Conservation (phyloP, 345 rosid species). For the Brassica rapa region DNA sequence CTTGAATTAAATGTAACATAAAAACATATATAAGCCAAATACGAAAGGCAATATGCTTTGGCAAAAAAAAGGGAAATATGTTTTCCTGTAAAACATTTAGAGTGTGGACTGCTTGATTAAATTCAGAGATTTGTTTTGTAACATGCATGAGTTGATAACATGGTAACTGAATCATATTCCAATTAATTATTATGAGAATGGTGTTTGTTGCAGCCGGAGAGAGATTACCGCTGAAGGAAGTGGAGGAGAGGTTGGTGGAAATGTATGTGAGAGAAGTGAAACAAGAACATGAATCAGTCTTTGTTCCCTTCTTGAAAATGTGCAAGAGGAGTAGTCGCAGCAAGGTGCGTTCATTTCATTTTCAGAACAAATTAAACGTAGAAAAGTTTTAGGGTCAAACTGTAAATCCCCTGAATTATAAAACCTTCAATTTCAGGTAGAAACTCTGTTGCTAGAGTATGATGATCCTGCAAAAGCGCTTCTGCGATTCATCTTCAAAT, state of each 20-base stretch:
- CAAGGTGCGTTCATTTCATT: conserved; percentile 20
- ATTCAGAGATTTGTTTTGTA: background rate
- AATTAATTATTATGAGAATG: conserved; percentile 5
- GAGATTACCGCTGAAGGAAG: conserved; percentile 55
- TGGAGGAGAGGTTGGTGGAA: conserved; percentile 66
- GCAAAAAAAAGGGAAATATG: too few species aligned
- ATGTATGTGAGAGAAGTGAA: conserved; percentile 66
- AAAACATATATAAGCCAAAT: background rate
- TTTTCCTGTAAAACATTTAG: too few species aligned
- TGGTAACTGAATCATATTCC: background rate
- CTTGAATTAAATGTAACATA: background rate
- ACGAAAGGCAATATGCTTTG: too few species aligned
- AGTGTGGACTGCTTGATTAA: too few species aligned
- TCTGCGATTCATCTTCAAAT: conserved; percentile 49
- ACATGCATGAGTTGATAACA: background rate
- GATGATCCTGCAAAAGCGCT: conserved; percentile 71
- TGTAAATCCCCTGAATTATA: background rate
- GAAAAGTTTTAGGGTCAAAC: background rate
- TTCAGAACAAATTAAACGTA: background rate
- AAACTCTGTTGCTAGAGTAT: conserved; percentile 66
- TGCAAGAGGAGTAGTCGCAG: conserved; percentile 48
- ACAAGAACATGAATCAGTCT: conserved; percentile 49
- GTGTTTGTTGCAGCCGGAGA: conserved; percentile 56
- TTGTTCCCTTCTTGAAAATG: conserved; percentile 58
- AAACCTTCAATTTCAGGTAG: conserved; percentile 50